Percentiles rank a stretch among this genome's conserved stretches.
phyloP scores from a whole-genome alignment of 306 rosid species.

The Malus sylvestris region DNA sequence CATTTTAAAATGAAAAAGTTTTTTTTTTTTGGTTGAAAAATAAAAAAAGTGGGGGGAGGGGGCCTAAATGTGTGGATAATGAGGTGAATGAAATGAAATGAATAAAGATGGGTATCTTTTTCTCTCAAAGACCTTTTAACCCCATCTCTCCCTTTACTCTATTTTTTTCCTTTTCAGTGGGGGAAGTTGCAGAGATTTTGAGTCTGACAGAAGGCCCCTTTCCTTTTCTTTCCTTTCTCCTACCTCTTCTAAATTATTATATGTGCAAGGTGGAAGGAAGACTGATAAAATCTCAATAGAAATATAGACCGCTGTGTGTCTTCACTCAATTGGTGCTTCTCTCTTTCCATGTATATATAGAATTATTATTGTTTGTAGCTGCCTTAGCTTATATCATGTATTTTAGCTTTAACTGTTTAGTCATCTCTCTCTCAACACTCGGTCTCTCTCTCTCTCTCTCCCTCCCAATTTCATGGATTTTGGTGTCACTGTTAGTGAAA shows the following conservation, averaged over 20 bases:
- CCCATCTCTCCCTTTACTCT: conserved; percentile 29
- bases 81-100: conserved; percentile 38
- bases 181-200: conserved; percentile 66
- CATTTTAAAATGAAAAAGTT: neutral
- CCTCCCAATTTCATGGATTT: conserved; percentile 31
- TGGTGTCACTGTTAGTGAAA: conserved; percentile 31
- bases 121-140: conserved; percentile 28
- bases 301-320: conserved; percentile 25
- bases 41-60: neutral
- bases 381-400: conserved; percentile 5
- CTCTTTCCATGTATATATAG: conserved; percentile 24
- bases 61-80: conserved; percentile 43
- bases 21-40: no score
- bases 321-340: conserved; percentile 15
- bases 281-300: conserved; percentile 19
- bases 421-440: conserved; percentile 11
- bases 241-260: neutral
- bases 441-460: conserved; percentile 7
- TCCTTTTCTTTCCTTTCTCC: conserved; percentile 22
- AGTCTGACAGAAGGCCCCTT: conserved; percentile 55
- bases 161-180: conserved; percentile 36
- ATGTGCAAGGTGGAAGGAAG: conserved; percentile 8
- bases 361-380: neutral
- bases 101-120: conserved; percentile 74
- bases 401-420: conserved; percentile 24